Conservation (phyloP, 495 filamentous ascomycete genomes). For the Trichoderma orchidacearum region DNA sequence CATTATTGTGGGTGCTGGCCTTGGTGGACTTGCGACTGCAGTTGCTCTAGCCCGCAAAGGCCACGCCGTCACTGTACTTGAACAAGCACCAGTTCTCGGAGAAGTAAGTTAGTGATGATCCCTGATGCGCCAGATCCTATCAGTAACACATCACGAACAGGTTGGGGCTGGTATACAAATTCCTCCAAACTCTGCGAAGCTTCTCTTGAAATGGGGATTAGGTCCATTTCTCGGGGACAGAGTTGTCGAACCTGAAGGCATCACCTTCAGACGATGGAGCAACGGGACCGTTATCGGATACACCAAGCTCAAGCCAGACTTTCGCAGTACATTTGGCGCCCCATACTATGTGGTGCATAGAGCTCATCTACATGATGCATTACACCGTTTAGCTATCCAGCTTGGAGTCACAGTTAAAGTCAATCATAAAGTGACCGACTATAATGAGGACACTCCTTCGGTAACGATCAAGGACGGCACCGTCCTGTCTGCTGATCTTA, state of each 20-base stretch:
- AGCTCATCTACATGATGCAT: slow-evolving; percentile 25
- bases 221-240: not conserved
- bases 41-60: slow-evolving; percentile 20
- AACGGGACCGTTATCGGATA: not conserved
- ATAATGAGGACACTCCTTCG: slow-evolving; percentile 24
- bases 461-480: slow-evolving; percentile 19
- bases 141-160: not conserved
- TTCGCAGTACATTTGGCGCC: not conserved
- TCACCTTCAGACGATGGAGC: not conserved
- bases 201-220: not conserved
- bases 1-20: slow-evolving; percentile 43
- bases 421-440: slow-evolving; percentile 12
- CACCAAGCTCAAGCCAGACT: not conserved
- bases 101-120: slow-evolving; percentile 9
- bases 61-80: slow-evolving; percentile 13
- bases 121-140: no score
- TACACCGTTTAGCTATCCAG: slow-evolving; percentile 20
- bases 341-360: slow-evolving; percentile 15
- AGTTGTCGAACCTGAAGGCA: not conserved
- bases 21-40: slow-evolving; percentile 42
- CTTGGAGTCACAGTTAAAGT: slow-evolving; percentile 21
- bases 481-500: slow-evolving; percentile 23
- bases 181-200: slow-evolving; percentile 25
- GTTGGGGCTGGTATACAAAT: slow-evolving; percentile 29
- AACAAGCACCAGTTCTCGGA: slow-evolving; percentile 11